Base-by-base conservation (phyloP, 148 eudicot genomes). In the Rhododendron henanense region DNA sequence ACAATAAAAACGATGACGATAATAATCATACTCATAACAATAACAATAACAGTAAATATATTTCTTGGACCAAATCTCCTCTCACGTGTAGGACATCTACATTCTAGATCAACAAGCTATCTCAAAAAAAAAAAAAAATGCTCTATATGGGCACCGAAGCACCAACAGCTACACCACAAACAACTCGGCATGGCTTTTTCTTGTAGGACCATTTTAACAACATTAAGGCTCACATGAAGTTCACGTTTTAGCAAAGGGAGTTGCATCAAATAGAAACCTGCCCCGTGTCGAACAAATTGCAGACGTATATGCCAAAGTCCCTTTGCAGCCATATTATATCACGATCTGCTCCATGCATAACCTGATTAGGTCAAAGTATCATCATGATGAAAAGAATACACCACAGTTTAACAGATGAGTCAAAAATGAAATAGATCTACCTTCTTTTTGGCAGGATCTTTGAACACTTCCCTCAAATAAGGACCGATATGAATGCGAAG, bases 261-360 rank as follows among this genome's bases (percentile, higher is more conserved):
- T 74, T 23, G 78, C 21, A 48, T 51, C 79, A 84, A 75, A 50
- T 37, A 86, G 81, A 63, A 88, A 93, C 96, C 94, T 94, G 95
- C 48, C 95, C 95, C 76, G 98, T 94, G 87, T 94, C 99, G 81
- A 97, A 97, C 92, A 97, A 82, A 88, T 97, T 97, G 94, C 99
- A 97, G 61, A 97, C 87, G 78, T 97, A 97, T 78, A 95, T 95
- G 86, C 98, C 98, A 87, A 97, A 97, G 88, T 97, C 99, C 86
- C 95, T 88, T 88, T 97, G 98, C 87, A 97, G 94, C 99, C 99
- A 97, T 45, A 89, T n/a, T 80, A 97, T 92, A 91, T 97, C 99
- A 81, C 93, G 88, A 88, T 95, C 95, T n/a, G 99, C 96, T 90
- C 99, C 99, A 93, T 97, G 99, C 95, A 97, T 90, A 28, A 97